Evolutionary conservation across 2,329 filamentous ascomycete species (phyloP).

Genomic region (Alternaria arborescens): DNA sequence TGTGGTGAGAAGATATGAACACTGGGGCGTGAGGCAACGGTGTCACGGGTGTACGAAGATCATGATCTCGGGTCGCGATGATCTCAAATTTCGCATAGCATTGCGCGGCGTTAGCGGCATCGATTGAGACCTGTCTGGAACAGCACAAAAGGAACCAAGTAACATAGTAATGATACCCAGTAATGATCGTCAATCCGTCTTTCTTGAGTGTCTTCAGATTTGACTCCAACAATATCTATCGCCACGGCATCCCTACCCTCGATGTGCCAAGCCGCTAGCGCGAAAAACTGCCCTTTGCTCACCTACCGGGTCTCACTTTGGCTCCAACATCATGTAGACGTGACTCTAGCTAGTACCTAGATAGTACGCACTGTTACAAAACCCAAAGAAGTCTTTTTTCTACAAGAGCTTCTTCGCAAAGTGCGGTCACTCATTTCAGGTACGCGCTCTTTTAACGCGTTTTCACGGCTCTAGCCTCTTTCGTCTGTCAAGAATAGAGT

Average conservation of each 20-base stretch:
- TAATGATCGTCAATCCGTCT: neutral
- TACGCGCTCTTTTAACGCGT: neutral
- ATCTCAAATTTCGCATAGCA: conserved; percentile 24
- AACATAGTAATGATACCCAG: conserved; percentile 27
- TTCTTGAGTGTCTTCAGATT: neutral
- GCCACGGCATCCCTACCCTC: conserved; percentile 16
- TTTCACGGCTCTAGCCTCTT: neutral
- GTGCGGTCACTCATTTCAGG: neutral
- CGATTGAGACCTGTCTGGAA: conserved; percentile 10
- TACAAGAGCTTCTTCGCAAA: neutral
- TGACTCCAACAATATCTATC: neutral
- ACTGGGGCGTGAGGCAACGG: neutral
- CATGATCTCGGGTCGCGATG: conserved; percentile 5
- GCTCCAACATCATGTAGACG: conserved; percentile 9
- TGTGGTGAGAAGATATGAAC: neutral
- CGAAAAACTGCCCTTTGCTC: conserved; percentile 31
- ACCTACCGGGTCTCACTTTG: conserved; percentile 2
- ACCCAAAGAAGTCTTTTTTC: neutral
- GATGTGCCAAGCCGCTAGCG: conserved; percentile 30
- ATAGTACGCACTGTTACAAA: neutral
- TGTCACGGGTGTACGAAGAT: conserved; percentile 6
- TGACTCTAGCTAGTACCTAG: neutral
- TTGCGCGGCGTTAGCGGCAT: conserved; percentile 28
- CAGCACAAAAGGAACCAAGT: conserved; percentile 16
- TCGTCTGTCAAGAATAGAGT: neutral